Percentiles rank a stretch among this genome's conserved stretches.
These are phyloP conservation scores for Chaetothyriales sp. DNA, from an alignment of 2,329 filamentous ascomycete genomes.

Conservation along the genomic window DNA sequence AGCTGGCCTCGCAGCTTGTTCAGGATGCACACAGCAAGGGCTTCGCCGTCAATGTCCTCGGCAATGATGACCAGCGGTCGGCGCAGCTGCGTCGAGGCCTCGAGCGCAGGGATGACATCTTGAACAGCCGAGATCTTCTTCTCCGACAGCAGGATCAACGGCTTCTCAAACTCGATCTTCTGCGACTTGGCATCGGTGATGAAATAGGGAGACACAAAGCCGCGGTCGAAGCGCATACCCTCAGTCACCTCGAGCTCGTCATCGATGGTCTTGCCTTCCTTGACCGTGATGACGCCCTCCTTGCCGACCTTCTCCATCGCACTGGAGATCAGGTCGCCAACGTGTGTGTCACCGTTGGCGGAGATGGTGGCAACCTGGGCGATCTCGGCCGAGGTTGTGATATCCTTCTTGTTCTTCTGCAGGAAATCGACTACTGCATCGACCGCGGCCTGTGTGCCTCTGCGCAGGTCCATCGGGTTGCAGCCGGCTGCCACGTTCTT, in stretches of 20 bases:
- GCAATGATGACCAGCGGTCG: constrained; percentile 96
- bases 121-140: constrained; percentile 99
- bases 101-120: constrained; percentile 95
- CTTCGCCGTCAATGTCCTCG: constrained; percentile 97
- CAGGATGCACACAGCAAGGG: constrained; percentile 94
- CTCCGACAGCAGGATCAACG: constrained; percentile 92
- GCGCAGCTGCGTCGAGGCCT: constrained; percentile 89
- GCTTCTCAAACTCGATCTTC: constrained; percentile 99
- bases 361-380: constrained; percentile 97
- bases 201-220: constrained; percentile 98
- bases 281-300: constrained; percentile 99
- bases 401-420: constrained; percentile 90
- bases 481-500: constrained; percentile 99
- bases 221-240: constrained; percentile 99
- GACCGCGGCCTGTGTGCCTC: constrained; percentile 92
- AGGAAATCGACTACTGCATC: constrained; percentile 89
- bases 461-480: constrained; percentile 98
- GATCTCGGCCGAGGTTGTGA: constrained; percentile 93
- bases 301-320: constrained; percentile 99
- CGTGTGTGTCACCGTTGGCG: constrained; percentile 90
- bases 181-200: constrained; percentile 98
- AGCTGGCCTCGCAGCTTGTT: constrained; percentile 99
- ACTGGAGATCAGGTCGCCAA: constrained; percentile 88
- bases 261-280: constrained; percentile 97
- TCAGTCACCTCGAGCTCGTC: constrained; percentile 98